These are phyloP conservation scores for Aspergillus hortae DNA, from an alignment of 2,329 filamentous ascomycete genomes.

Conservation along the genomic window DNA sequence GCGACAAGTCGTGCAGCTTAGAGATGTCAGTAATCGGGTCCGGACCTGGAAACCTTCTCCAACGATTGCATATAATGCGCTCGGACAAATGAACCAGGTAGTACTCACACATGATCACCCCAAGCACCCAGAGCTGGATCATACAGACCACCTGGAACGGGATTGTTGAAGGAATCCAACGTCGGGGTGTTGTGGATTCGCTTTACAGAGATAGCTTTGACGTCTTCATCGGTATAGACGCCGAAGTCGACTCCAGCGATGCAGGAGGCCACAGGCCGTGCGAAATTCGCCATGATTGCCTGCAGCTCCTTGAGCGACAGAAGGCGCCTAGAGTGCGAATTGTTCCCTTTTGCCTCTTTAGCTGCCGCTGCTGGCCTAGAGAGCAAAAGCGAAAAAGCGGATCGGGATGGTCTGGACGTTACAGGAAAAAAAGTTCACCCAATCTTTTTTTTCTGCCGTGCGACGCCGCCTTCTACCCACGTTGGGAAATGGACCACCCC, in stretches of 20 bases:
- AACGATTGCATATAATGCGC: neutral
- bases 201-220: slow-evolving; percentile 86
- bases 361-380: slow-evolving; percentile 15
- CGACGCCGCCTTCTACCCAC: slow-evolving; percentile 27
- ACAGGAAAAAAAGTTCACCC: slow-evolving; percentile 29
- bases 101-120: slow-evolving; percentile 72
- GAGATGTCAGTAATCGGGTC: slow-evolving; percentile 13
- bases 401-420: slow-evolving; percentile 25
- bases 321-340: slow-evolving; percentile 27
- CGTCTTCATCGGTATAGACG: slow-evolving; percentile 76
- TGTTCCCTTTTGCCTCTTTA: slow-evolving; percentile 4
- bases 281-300: slow-evolving; percentile 43
- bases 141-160: slow-evolving; percentile 85
- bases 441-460: slow-evolving; percentile 40
- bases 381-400: slow-evolving; percentile 19
- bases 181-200: slow-evolving; percentile 89
- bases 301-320: slow-evolving; percentile 33
- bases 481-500: slow-evolving; percentile 8
- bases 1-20: slow-evolving; percentile 88
- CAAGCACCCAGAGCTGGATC: slow-evolving; percentile 89
- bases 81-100: slow-evolving; percentile 4
- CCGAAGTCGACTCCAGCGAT: slow-evolving; percentile 87
- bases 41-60: slow-evolving; percentile 3
- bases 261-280: slow-evolving; percentile 77
- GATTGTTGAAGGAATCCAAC: slow-evolving; percentile 89